Percentiles rank a stretch among this genome's conserved stretches.
Conservation (phyloP, 495 filamentous ascomycete species). For the Filosporella fistucella region DNA sequence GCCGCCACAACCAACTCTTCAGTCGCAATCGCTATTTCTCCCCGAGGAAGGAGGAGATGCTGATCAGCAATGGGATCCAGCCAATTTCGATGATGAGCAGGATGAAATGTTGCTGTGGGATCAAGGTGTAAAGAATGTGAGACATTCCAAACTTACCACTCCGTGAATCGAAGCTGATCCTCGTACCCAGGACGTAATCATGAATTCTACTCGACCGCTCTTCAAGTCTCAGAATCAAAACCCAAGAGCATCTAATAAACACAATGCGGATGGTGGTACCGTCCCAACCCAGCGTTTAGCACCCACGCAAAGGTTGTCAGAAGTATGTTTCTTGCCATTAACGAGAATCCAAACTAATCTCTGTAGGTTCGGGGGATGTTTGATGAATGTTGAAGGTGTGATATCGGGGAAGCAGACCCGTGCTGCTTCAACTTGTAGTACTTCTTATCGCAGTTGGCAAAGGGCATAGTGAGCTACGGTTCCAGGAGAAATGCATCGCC, state of each 20-base stretch:
- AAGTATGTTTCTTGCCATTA: slow-evolving; percentile 32
- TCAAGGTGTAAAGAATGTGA: slow-evolving; percentile 54
- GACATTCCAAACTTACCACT: slow-evolving; percentile 17
- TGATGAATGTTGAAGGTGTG: slow-evolving; percentile 37
- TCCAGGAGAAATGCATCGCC: too few relatives aligned
- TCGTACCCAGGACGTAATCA: slow-evolving; percentile 23
- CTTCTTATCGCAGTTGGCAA: too few relatives aligned
- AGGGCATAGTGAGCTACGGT: too few relatives aligned
- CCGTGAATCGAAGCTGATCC: slow-evolving; percentile 3
- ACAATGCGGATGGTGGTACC: neutral
- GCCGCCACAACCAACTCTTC: slow-evolving; percentile 56
- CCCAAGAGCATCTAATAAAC: slow-evolving; percentile 18
- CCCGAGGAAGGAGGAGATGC: slow-evolving; percentile 68
- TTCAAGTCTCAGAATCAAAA: slow-evolving; percentile 19
- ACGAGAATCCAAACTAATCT: slow-evolving; percentile 15
- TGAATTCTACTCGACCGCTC: slow-evolving; percentile 33
- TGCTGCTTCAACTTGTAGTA: too few relatives aligned
- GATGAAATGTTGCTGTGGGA: slow-evolving; percentile 76
- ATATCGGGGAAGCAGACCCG: too few relatives aligned
- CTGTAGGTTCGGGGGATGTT: slow-evolving; percentile 53
- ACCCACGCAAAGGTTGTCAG: slow-evolving; percentile 34
- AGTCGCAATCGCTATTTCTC: slow-evolving; percentile 74
- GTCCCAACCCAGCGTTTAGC: slow-evolving; percentile 54
- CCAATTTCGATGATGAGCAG: slow-evolving; percentile 62
- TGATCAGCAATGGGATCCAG: slow-evolving; percentile 79